These are phyloP conservation scores for Solanum ossicruentum DNA, from an alignment of 257 asterid species.

Conservation along the genomic window DNA sequence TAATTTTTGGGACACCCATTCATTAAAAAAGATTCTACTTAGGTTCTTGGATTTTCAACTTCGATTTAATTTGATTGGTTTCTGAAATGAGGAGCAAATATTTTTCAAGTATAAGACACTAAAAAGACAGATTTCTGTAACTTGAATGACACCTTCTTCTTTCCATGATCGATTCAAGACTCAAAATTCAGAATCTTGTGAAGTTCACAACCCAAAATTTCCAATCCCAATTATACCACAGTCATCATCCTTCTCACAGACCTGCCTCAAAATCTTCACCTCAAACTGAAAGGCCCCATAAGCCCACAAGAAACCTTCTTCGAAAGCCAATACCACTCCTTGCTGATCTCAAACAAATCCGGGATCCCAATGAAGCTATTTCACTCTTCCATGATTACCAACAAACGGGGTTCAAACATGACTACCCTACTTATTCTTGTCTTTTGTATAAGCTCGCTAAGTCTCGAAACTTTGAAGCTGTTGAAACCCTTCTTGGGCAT, in stretches of 20 bases:
- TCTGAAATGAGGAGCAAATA: too few relatives aligned
- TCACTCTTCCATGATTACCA: constrained; percentile 39
- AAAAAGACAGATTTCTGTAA: too few relatives aligned
- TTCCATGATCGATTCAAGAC: background rate
- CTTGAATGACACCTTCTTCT: too few relatives aligned
- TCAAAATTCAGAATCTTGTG: background rate
- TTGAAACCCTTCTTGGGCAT: constrained; percentile 39
- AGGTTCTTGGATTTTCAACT: too few relatives aligned
- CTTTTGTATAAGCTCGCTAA: constrained; percentile 65
- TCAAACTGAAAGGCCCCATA: constrained; percentile 20
- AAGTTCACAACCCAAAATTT: background rate
- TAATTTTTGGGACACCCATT: background rate
- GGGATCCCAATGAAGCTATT: constrained; percentile 39
- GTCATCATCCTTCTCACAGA: constrained; percentile 20
- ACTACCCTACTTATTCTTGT: constrained; percentile 77
- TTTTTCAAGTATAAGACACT: too few relatives aligned
- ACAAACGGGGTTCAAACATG: constrained; percentile 55
- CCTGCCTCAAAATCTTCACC: constrained; percentile 11
- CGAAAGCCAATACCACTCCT: constrained; percentile 56
- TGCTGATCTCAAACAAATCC: constrained; percentile 44
- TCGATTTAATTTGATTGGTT: too few relatives aligned
- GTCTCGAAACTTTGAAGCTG: constrained; percentile 39
- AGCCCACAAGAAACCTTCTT: constrained; percentile 20
- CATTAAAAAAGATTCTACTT: background rate
- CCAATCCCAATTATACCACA: constrained; percentile 6